Conservation (phyloP, 306 rosid species). For the Notholithocarpus densiflorus region DNA sequence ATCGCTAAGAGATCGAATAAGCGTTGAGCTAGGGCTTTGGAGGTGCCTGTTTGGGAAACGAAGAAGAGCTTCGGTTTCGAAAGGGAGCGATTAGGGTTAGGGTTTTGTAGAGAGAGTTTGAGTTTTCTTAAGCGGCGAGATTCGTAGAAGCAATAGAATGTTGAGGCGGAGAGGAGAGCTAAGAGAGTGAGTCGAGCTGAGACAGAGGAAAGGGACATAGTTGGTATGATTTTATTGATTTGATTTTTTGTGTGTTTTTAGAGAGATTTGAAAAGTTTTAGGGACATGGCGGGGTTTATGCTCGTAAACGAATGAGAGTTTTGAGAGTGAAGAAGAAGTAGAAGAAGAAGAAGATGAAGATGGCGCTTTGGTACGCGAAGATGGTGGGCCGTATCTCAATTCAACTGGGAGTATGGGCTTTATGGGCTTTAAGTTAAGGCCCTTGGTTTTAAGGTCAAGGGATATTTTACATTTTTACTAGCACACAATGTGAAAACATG, state of each 20-base stretch:
- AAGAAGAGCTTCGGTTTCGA: conserved; percentile 55
- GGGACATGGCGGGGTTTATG: not conserved
- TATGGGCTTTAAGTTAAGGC: not conserved
- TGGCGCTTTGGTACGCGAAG: not conserved
- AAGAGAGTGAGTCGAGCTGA: conserved; percentile 70
- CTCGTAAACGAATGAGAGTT: not conserved
- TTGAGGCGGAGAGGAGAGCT: conserved; percentile 83
- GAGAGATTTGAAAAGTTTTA: not conserved
- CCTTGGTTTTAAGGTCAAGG: too few relatives aligned
- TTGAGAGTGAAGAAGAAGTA: not conserved
- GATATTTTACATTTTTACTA: too few relatives aligned
- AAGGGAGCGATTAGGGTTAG: conserved; percentile 13
- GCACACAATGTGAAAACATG: too few relatives aligned
- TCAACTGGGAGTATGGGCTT: not conserved
- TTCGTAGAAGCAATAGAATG: conserved; percentile 74
- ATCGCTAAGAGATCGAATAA: conserved; percentile 49
- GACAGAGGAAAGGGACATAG: conserved; percentile 60
- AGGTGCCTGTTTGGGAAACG: conserved; percentile 76
- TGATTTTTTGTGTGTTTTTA: not conserved
- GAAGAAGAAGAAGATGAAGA: conserved; percentile 5
- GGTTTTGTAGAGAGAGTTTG: conserved; percentile 35
- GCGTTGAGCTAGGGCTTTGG: conserved; percentile 73
- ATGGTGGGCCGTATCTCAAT: not conserved
- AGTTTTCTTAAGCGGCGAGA: conserved; percentile 67
- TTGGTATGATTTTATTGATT: conserved; percentile 4